Evolutionary conservation across 805 yeast species (phyloP).

Genomic region (Soucietia sequanensis): DNA sequence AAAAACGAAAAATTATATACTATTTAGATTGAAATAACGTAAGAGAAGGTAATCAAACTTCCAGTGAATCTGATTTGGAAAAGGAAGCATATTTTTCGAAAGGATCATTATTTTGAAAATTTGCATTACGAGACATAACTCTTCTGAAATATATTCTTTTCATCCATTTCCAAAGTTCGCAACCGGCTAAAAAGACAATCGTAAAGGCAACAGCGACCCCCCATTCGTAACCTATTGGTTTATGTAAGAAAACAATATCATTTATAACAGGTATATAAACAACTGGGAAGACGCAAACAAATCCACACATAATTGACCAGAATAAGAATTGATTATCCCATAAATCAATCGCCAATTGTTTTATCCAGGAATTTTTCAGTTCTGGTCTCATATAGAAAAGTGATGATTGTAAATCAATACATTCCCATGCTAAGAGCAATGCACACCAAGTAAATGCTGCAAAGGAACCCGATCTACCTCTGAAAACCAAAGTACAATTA

Average conservation of each 20-base stretch:
- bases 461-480: slow-evolving; percentile 75
- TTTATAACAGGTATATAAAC: slow-evolving; percentile 89
- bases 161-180: slow-evolving; percentile 65
- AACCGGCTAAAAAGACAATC: slow-evolving; percentile 53
- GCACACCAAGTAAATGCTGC: slow-evolving; percentile 88
- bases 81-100: slow-evolving; percentile 61
- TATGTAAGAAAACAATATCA: slow-evolving; percentile 69
- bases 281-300: slow-evolving; percentile 72
- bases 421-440: slow-evolving; percentile 80
- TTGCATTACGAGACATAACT: slow-evolving; percentile 51
- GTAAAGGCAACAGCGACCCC: slow-evolving; percentile 66
- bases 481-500: slow-evolving; percentile 62
- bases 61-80: slow-evolving; percentile 50
- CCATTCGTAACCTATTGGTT: slow-evolving; percentile 76
- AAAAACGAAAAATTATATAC: too few species aligned
- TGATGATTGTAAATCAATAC: slow-evolving; percentile 68
- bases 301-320: slow-evolving; percentile 76
- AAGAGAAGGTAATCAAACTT: slow-evolving; percentile 2
- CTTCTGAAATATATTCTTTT: slow-evolving; percentile 57
- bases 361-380: slow-evolving; percentile 51
- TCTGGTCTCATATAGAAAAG: slow-evolving; percentile 71
- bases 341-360: slow-evolving; percentile 60
- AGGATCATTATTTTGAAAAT: slow-evolving; percentile 59
- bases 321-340: slow-evolving; percentile 76
- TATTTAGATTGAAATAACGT: too few species aligned